Conservation (phyloP, 2,329 filamentous ascomycete species). For the Fusarium miscanthi region DNA sequence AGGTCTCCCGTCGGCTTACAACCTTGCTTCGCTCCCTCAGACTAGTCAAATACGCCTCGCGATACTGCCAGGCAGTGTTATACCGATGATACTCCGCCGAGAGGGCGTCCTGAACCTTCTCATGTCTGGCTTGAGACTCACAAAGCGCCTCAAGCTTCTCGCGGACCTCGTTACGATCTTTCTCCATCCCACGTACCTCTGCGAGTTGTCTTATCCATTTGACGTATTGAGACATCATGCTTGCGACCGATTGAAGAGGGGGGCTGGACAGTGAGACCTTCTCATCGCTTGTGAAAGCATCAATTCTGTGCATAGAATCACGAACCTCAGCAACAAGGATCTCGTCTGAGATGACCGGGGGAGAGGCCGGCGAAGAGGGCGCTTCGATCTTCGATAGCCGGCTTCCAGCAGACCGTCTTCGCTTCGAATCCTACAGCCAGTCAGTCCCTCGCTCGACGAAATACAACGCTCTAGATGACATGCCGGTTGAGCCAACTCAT, state of each 20-base stretch:
- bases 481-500: background rate
- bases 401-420: background rate
- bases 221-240: background rate
- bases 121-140: background rate
- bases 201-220: background rate
- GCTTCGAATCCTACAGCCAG: background rate
- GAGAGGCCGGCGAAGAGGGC: background rate
- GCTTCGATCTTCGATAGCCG: background rate
- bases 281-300: background rate
- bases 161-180: background rate
- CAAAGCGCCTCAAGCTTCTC: background rate
- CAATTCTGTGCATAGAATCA: background rate
- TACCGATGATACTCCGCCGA: accelerated
- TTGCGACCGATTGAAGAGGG: background rate
- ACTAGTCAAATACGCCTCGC: background rate
- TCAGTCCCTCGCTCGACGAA: background rate
- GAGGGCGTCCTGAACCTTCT: background rate
- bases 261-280: background rate
- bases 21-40: accelerated
- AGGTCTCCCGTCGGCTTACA: too few species aligned
- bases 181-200: background rate
- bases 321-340: background rate
- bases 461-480: background rate
- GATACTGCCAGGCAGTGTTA: background rate
- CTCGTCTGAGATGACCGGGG: background rate